Conservation (phyloP, 1,139 yeast species). For the Kodamaea suecica region DNA sequence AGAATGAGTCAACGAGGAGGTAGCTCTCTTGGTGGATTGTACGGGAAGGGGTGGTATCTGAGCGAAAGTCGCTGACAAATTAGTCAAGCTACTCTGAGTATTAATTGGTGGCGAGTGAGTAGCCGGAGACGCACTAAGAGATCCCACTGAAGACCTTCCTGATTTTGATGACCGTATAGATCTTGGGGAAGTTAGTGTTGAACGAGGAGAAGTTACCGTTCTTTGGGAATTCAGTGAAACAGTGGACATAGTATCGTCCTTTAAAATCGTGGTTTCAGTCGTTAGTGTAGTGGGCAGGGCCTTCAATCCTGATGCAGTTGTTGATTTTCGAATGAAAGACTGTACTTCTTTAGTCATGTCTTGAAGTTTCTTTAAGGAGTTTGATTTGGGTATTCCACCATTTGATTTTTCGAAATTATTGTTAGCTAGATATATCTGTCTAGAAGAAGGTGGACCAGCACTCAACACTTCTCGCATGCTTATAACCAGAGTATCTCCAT, state of each 20-base stretch:
- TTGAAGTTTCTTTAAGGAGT: slow-evolving; percentile 17
- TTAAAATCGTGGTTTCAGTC: slow-evolving; percentile 4
- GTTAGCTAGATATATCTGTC: background rate
- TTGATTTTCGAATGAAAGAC: slow-evolving; percentile 13
- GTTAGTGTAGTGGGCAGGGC: slow-evolving; percentile 10
- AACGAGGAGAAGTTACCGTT: background rate
- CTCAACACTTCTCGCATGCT: slow-evolving; percentile 31
- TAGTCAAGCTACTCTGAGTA: background rate
- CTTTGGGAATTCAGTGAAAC: background rate
- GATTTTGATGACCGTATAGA: slow-evolving; percentile 3
- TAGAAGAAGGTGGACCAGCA: slow-evolving; percentile 31
- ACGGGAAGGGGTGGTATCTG: too few species aligned
- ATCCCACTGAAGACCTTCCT: slow-evolving; percentile 4
- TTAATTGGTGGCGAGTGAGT: background rate
- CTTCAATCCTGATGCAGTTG: slow-evolving; percentile 8
- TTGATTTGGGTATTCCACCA: slow-evolving; percentile 10
- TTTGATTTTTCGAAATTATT: slow-evolving; percentile 2
- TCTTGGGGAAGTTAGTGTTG: background rate
- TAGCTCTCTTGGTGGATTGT: background rate
- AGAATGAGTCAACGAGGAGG: slow-evolving; percentile 9
- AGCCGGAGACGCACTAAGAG: slow-evolving; percentile 1
- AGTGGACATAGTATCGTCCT: slow-evolving; percentile 1
- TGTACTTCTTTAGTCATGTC: slow-evolving; percentile 16
- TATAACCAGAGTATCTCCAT: slow-evolving; percentile 27
- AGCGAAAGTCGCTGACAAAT: slow-evolving; percentile 1